Evolutionary conservation across 306 rosid species (phyloP), one percentile per base, ranked within the genome.

Genomic region (Begonia masoniana): DNA sequence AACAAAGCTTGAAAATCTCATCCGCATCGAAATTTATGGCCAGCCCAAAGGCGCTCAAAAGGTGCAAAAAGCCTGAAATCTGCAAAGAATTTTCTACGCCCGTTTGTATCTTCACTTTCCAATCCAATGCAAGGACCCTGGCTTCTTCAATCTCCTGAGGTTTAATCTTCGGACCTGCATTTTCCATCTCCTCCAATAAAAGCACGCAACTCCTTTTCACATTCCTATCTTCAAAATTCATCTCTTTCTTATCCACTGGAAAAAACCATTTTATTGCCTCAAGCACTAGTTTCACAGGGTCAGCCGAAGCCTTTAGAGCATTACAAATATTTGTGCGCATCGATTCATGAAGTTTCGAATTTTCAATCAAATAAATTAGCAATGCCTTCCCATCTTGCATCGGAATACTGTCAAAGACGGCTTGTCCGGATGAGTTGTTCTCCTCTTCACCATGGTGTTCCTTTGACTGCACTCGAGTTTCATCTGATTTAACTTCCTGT

Each of bases 181-280:
- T 58, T 23, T 47, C 10, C 59, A 70, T 42, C 71, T 56, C 80
- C 58, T 70, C 76, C 58, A 75, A 52, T 71, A 75, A 56, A 46
- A 67, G 49, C 56, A 67, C 67, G 64, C 73, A 70, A 11, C 64
- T 62, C 50, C 66, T 63, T 64, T 70, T 70, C 9, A 50, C 9
- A 21, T 4, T 52, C 26, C 47, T 31, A 23, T 62, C 11, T 13
- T 66, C 80, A 47, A 23, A 8, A 12, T 46, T 52, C 48, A 47
- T 10, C 9, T 9, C 54, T 21, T 51, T 58, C 39, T 21, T 4
- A 24, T 52, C 70, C 59, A 23, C n/a, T n/a, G 55, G 63, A 56
- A 12, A 50, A 50, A 62, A 67, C 71, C 68, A 69, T 16, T 31
- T 17, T n/a, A 70, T 26, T 51, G 76, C 76, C 48, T 66, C 73